Conservation (phyloP, 148 eudicot species). For the Polygonum aviculare region DNA sequence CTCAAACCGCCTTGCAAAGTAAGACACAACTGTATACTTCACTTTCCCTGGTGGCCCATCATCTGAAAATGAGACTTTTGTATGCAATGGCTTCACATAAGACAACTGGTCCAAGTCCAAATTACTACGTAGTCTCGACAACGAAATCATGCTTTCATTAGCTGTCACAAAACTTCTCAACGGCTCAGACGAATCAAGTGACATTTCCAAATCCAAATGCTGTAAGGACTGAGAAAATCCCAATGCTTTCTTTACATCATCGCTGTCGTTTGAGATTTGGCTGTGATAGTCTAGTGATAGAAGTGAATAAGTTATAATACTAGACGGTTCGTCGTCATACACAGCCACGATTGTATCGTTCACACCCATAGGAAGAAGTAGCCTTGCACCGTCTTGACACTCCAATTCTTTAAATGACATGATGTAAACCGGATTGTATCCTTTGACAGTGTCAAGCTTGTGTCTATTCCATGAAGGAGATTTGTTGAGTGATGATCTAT, state of each 20-base stretch:
- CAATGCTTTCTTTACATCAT: conserved; percentile 32
- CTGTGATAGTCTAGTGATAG: conserved; percentile 47
- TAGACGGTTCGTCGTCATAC: conserved; percentile 93
- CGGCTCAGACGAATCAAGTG: conserved; percentile 39
- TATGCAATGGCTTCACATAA: conserved; percentile 64
- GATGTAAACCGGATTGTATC: conserved; percentile 62
- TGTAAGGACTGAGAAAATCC: conserved; percentile 42
- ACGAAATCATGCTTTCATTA: conserved; percentile 54
- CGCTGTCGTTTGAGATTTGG: conserved; percentile 59
- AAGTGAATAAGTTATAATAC: conserved; percentile 76
- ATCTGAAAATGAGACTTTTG: conserved; percentile 58
- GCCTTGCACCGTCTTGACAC: conserved; percentile 58
- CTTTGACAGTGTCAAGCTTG: conserved; percentile 55
- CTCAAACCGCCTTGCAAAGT: conserved; percentile 82
- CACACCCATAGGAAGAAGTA: conserved; percentile 64
- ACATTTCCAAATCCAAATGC: conserved; percentile 30
- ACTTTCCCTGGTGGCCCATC: conserved; percentile 78
- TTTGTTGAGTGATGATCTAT: conserved; percentile 50
- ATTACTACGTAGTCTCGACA: conserved; percentile 46
- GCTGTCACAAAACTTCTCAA: conserved; percentile 51
- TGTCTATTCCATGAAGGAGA: conserved; percentile 36
- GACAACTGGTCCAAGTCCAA: conserved; percentile 49
- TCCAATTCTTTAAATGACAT: conserved; percentile 60
- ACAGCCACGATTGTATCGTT: conserved; percentile 67
- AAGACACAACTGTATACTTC: conserved; percentile 71